Base-by-base conservation (phyloP, 129 eudicot genomes). In the Lonicera japonica region DNA sequence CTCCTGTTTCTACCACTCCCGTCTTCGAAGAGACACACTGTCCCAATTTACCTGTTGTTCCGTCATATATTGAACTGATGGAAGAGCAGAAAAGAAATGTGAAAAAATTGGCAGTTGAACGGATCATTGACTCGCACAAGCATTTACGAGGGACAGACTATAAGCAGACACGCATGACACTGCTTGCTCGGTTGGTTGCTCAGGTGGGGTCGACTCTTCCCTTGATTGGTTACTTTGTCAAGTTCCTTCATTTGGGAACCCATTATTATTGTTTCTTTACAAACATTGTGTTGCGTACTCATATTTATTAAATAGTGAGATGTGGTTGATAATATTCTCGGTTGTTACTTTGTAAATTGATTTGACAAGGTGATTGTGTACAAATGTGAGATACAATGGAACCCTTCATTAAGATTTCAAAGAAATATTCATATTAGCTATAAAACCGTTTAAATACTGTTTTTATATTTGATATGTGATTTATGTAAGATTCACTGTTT, bases 131-230 rank as follows among this genome's bases (percentile, higher is more conserved):
- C 57, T 79, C 85, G 25, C 69, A 76, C 74, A 84, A 81, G 68
- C 78, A 80, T 34, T 68, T 80, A 54, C 70, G 72, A 65, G 92
- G 73, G 13, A 39, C 74, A 5, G 95, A 81, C 23, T 38, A 59
- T 63, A 71, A 71, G 77, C 85, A 85, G 73, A 88, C 84, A 20
- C 86, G 90, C 63, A 76, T 81, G 84, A 73, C 87, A 21, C 64
- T 94, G 81, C 80, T 88, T 65, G 89, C 96, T 63, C 89, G 96
- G 41, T 82, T 94, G 78, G 94, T 88, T 70, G 88, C 89, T 71
- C 95, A 89, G 96, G 99, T 87, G 75, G 83, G 83, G 73, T 59
- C 41, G 78, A 69, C 60, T 65, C 58, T 43, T 69, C 56, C 75
- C 60, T 75, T 67, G 77, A 74, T 63, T 67, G 75, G 78, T 70